A percentile compares a stretch with the other conserved stretches of the same genome.
Evolutionary conservation across 257 asterid genomes (phyloP).

Genomic region (Knoxia roxburghii): DNA sequence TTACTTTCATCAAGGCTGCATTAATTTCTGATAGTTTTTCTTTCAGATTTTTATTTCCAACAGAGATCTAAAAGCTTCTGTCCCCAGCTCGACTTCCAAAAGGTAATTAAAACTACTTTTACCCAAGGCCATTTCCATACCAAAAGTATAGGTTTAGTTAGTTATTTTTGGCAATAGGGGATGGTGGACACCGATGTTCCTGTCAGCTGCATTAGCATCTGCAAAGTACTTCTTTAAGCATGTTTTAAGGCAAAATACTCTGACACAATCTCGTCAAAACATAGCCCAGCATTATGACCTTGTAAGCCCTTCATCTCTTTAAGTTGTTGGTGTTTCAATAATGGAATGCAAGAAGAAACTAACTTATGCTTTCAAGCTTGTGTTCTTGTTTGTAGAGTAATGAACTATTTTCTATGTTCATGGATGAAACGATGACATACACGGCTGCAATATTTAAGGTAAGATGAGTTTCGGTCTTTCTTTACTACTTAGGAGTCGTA

Average conservation of each 20-base stretch:
- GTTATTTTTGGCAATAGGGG: too few relatives aligned
- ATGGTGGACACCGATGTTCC: conserved; percentile 84
- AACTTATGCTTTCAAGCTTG: neutral
- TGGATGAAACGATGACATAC: conserved; percentile 87
- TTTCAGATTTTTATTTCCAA: conserved; percentile 67
- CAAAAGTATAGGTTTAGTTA: too few relatives aligned
- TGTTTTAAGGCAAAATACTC: conserved; percentile 57
- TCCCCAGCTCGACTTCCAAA: too few relatives aligned
- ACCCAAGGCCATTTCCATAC: too few relatives aligned
- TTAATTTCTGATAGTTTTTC: conserved; percentile 21
- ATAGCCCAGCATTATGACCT: conserved; percentile 81
- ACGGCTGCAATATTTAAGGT: conserved; percentile 85
- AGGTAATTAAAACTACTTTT: too few relatives aligned
- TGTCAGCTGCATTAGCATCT: conserved; percentile 62
- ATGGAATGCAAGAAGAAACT: too few relatives aligned
- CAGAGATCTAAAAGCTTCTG: conserved; percentile 47
- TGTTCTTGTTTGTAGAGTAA: conserved; percentile 57
- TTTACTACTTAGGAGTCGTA: neutral
- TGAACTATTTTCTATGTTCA: conserved; percentile 47
- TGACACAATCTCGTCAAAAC: conserved; percentile 74
- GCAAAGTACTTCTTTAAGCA: conserved; percentile 74
- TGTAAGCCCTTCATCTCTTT: conserved; percentile 34
- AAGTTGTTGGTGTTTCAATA: too few relatives aligned
- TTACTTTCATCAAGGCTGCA: too few relatives aligned
- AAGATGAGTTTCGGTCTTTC: neutral